Conservation (phyloP, 768 basidiomycete genomes). For the Tulasnella calospora region DNA sequence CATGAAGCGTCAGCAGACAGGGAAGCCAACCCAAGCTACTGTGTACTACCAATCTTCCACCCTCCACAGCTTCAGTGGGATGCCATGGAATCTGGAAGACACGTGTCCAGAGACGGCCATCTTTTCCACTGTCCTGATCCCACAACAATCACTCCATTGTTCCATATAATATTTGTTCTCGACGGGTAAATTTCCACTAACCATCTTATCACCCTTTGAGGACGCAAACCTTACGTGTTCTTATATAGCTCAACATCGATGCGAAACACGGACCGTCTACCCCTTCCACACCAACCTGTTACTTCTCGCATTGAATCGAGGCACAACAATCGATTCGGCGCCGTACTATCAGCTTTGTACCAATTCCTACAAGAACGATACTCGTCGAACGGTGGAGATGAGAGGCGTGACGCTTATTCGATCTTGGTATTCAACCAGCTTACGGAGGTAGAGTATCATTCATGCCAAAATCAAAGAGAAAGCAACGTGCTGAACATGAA, state of each 20-base stretch:
- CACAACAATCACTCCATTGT: constrained; percentile 43
- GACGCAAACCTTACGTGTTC: too few species aligned
- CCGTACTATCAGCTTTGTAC: constrained; percentile 53
- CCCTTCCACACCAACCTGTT: constrained; percentile 44
- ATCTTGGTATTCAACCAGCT: constrained; percentile 46
- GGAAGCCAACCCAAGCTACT: constrained; percentile 50
- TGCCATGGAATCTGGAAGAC: constrained; percentile 38
- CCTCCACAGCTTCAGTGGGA: constrained; percentile 32
- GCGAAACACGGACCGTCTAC: constrained; percentile 40
- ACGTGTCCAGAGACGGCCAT: constrained; percentile 56
- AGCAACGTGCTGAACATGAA: too few species aligned
- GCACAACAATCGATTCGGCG: constrained; percentile 51
- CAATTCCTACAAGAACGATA: constrained; percentile 52
- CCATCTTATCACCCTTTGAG: too few species aligned
- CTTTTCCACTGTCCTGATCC: constrained; percentile 53
- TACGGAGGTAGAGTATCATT: background rate
- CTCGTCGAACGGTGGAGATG: constrained; percentile 28
- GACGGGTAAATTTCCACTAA: constrained; percentile 43
- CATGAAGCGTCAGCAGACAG: constrained; percentile 42
- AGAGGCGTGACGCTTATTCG: constrained; percentile 52
- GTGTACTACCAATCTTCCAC: constrained; percentile 53
- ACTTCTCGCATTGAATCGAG: constrained; percentile 39
- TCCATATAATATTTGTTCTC: constrained; percentile 57
- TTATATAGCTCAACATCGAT: constrained; percentile 55
- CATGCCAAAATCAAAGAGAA: too few species aligned